phyloP scores from a whole-genome alignment of 2,329 filamentous ascomycete species.

The Albophoma yamanashiensis region DNA sequence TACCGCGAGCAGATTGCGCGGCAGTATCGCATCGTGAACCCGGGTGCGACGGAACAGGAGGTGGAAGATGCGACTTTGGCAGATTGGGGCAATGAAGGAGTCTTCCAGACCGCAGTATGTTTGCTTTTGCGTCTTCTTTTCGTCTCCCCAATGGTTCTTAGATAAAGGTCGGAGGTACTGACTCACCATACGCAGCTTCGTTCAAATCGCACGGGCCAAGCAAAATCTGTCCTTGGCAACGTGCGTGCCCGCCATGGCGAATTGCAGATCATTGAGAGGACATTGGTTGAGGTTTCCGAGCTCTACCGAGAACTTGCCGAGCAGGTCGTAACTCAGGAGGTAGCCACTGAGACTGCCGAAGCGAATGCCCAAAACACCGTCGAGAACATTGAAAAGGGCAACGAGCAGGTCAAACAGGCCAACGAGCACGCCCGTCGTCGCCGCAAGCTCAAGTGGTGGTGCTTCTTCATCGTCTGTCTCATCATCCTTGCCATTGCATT shows the following conservation, averaged over 20 bases:
- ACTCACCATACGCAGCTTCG: slow-evolving; percentile 43
- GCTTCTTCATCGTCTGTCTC: slow-evolving; percentile 49
- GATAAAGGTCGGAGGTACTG: background rate
- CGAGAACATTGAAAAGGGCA: slow-evolving; percentile 57
- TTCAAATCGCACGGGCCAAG: slow-evolving; percentile 64
- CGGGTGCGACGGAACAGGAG: slow-evolving; percentile 65
- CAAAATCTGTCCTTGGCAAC: slow-evolving; percentile 61
- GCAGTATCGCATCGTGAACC: slow-evolving; percentile 75
- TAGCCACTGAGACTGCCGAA: slow-evolving; percentile 50
- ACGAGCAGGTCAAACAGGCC: slow-evolving; percentile 57
- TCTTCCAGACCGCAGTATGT: slow-evolving; percentile 74
- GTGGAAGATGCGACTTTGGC: slow-evolving; percentile 57
- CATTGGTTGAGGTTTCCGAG: slow-evolving; percentile 55
- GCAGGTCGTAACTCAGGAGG: slow-evolving; percentile 45
- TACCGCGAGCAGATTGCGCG: slow-evolving; percentile 71
- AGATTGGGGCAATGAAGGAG: slow-evolving; percentile 68
- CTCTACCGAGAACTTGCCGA: slow-evolving; percentile 69
- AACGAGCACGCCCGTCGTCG: slow-evolving; percentile 55
- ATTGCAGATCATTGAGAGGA: slow-evolving; percentile 69
- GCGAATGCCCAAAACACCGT: slow-evolving; percentile 54
- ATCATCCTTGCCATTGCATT: slow-evolving; percentile 45
- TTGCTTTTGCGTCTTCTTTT: background rate
- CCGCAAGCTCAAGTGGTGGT: slow-evolving; percentile 77
- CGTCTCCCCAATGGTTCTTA: no score
- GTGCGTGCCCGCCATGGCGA: slow-evolving; percentile 78